Base-by-base conservation (phyloP, 306 rosid genomes). In the Fragaria vesca region DNA sequence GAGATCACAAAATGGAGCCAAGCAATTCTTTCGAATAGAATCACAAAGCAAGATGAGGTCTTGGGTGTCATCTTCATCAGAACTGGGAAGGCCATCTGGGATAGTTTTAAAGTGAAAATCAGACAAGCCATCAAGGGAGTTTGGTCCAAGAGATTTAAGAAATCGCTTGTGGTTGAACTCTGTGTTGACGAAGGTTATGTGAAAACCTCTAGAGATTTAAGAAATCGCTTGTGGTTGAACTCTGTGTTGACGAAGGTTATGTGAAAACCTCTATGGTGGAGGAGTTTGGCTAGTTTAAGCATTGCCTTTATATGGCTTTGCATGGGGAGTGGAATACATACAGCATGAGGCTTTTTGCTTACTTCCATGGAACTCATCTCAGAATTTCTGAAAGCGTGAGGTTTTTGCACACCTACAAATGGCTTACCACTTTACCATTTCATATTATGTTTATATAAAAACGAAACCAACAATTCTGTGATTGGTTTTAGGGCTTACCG, bases 281-380 rank as follows among this genome's bases (percentile, higher is more conserved):
- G 28, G 70, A 61, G 60, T 28, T 60, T 61, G 16, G 78, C 58
- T 43, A 75, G 18, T 45, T 75, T 61, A 10, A 75, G 60, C 71
- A 26, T 75, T 3, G 71, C 78, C 55, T 75, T 75, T 15, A 60
- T 74, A 15, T 74, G 78, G 57, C 78, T 61, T 45, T 74, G 71
- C 20, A 18, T 3, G 12, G 78, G 69, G 16, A 55, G 2, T 24
- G 78, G 78, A 55, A 74, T n/a, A 42, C 69, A 74, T 24, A 74
- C 50, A 24, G 3, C 78, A 74, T 74, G 69, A 42, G 78, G 68
- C 50, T 40, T 58, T 11, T n/a, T 9, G 43, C n/a, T 17, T 8
- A 46, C 7, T 12, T 9, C 38, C 38, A 24, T 46, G 73, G 73
- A 69, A 45, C 40, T 45, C 65, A 72, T 69, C n/a, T 45, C 4